These are phyloP conservation scores for Trichoderma koningii DNA, from an alignment of 2,329 filamentous ascomycete species.

Conservation along the genomic window DNA sequence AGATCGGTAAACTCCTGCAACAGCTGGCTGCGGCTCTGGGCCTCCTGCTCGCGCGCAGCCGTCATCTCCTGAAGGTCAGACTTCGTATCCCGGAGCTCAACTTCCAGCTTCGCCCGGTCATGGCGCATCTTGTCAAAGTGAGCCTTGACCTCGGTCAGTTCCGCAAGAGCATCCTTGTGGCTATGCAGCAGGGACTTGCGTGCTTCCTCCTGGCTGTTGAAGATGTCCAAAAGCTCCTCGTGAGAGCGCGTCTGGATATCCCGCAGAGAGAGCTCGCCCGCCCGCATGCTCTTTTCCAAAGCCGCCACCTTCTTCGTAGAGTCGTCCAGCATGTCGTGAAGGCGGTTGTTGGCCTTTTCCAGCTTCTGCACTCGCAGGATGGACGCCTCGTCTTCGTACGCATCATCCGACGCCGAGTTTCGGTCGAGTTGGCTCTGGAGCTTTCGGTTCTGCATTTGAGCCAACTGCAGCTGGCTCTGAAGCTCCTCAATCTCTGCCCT, in stretches of 20 bases:
- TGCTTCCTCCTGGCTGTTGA: slow-evolving; percentile 91
- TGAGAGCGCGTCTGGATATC: slow-evolving; percentile 93
- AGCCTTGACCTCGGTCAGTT: slow-evolving; percentile 82
- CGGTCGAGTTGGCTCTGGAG: slow-evolving; percentile 84
- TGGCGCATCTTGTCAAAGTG: slow-evolving; percentile 87
- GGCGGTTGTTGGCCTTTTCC: slow-evolving; percentile 84
- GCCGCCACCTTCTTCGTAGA: slow-evolving; percentile 89
- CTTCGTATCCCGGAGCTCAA: slow-evolving; percentile 80
- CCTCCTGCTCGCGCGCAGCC: slow-evolving; percentile 79
- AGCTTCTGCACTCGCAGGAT: slow-evolving; percentile 83
- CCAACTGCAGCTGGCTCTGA: slow-evolving; percentile 90
- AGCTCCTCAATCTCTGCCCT: slow-evolving; percentile 88
- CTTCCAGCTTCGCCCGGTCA: slow-evolving; percentile 74
- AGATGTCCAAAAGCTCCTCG: slow-evolving; percentile 87
- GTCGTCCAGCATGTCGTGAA: slow-evolving; percentile 94
- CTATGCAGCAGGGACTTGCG: slow-evolving; percentile 77
- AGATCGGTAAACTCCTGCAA: slow-evolving; percentile 91
- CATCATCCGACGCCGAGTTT: slow-evolving; percentile 61
- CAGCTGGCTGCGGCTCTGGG: slow-evolving; percentile 82
- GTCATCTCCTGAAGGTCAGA: slow-evolving; percentile 83
- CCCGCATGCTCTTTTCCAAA: slow-evolving; percentile 82
- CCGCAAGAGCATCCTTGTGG: slow-evolving; percentile 82
- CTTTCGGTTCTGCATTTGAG: slow-evolving; percentile 93
- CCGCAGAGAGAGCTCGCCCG: slow-evolving; percentile 82
- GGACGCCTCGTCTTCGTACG: slow-evolving; percentile 75